Conservation (phyloP, 805 yeast genomes). For the Myxozyma udenii region DNA sequence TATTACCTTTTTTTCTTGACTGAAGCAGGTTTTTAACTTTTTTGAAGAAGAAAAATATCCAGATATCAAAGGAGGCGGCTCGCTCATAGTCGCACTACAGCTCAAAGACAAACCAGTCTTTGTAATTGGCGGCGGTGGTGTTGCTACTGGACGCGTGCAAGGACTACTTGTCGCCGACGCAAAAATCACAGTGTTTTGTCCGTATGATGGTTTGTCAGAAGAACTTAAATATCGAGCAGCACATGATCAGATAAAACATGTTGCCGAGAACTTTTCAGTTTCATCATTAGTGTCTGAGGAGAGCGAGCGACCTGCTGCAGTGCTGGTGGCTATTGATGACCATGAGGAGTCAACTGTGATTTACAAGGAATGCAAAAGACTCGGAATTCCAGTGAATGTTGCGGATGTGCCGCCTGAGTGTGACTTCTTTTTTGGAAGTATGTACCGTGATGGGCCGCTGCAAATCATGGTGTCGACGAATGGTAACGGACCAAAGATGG, state of each 20-base stretch:
- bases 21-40: too few relatives aligned
- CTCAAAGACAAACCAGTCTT: conserved; percentile 41
- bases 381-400: conserved; percentile 59
- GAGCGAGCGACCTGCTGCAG: conserved; percentile 50
- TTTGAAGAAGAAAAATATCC: too few relatives aligned
- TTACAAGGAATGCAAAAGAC: conserved; percentile 49
- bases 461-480: conserved; percentile 82
- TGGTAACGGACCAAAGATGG: conserved; percentile 76
- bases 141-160: conserved; percentile 65
- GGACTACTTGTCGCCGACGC: conserved; percentile 71
- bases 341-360: conserved; percentile 56
- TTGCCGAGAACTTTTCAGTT: conserved; percentile 34
- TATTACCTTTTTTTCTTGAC: too few relatives aligned
- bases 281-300: conserved; percentile 31
- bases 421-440: conserved; percentile 82
- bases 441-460: conserved; percentile 65
- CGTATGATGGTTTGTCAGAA: conserved; percentile 38
- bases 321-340: conserved; percentile 73
- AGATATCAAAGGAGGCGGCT: conserved; percentile 41
- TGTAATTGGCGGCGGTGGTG: conserved; percentile 51
- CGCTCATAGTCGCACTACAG: conserved; percentile 71
- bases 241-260: conserved; percentile 41
- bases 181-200: conserved; percentile 61
- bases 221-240: conserved; percentile 38
- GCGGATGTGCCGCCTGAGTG: conserved; percentile 84